phyloP scores from a whole-genome alignment of 768 basidiomycete genomes.

The Russula ochroleuca region DNA sequence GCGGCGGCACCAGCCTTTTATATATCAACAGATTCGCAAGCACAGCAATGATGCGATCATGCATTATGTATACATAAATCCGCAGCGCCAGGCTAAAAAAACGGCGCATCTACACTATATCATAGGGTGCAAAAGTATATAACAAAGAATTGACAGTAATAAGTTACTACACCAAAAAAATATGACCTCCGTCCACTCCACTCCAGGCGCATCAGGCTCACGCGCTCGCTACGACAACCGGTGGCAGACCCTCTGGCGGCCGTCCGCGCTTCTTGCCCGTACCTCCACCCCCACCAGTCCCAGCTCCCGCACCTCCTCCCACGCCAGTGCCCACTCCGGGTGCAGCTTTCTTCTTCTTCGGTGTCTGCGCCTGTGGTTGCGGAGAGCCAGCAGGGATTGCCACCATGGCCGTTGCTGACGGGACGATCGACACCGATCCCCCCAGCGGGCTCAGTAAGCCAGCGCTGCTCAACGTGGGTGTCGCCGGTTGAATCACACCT shows the following conservation, averaged over 20 bases:
- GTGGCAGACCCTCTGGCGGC: slow-evolving; percentile 29
- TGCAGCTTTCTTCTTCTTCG: slow-evolving; percentile 27
- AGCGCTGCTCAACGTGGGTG: slow-evolving; percentile 4
- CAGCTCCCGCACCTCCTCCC: background rate
- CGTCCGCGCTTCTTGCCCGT: slow-evolving; percentile 28
- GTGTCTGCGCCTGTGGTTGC: slow-evolving; percentile 11
- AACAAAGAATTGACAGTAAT: slow-evolving; percentile 23
- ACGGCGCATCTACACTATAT: slow-evolving; percentile 10
- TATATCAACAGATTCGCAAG: background rate
- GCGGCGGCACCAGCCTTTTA: background rate
- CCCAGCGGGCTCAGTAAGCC: slow-evolving; percentile 12
- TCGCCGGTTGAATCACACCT: background rate
- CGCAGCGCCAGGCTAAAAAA: background rate
- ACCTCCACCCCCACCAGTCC: slow-evolving; percentile 6
- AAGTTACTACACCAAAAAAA: slow-evolving; percentile 21
- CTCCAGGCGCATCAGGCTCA: slow-evolving; percentile 8
- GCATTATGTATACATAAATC: slow-evolving; percentile 7
- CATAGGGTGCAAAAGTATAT: slow-evolving; percentile 18
- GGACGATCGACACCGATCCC: background rate
- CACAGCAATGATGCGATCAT: background rate
- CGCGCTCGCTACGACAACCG: slow-evolving; percentile 35
- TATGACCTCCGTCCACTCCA: background rate
- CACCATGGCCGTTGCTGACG: background rate
- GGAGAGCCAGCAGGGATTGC: slow-evolving; percentile 1
- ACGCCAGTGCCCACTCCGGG: background rate